A percentile compares a stretch with the other conserved stretches of the same genome.
phyloP scores from a whole-genome alignment of 441 rosid species.

The Bocquillonia castaneifolia region DNA sequence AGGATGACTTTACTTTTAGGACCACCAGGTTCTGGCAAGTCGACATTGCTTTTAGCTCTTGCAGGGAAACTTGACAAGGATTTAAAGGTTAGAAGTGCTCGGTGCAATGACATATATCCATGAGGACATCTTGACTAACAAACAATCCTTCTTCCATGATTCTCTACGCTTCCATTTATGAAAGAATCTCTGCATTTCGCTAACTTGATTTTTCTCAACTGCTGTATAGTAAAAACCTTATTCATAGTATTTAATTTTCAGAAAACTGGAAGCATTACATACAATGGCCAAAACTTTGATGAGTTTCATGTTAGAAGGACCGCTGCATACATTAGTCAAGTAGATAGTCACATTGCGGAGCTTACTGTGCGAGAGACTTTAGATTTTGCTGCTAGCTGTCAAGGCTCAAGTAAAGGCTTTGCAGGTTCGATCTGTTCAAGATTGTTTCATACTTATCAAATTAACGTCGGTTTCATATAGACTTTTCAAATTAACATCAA shows the following conservation, averaged over 20 bases:
- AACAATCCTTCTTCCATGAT: constrained; percentile 1
- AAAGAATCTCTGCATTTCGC: neutral
- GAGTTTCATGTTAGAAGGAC: constrained; percentile 77
- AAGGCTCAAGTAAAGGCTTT: constrained; percentile 79
- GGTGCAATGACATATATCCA: constrained; percentile 22
- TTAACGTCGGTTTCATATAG: too few species aligned
- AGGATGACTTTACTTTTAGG: constrained; percentile 94
- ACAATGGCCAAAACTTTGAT: constrained; percentile 63
- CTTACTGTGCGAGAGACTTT: constrained; percentile 90
- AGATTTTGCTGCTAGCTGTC: constrained; percentile 93
- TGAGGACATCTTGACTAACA: constrained; percentile 24
- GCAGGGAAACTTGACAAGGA: constrained; percentile 67
- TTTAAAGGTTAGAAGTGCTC: constrained; percentile 44
- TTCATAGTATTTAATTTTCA: constrained; percentile 21
- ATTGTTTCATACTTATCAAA: too few species aligned
- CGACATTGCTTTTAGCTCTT: constrained; percentile 75
- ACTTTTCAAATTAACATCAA: too few species aligned
- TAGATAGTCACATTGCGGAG: constrained; percentile 88
- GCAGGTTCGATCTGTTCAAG: constrained; percentile 63
- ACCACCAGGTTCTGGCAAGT: constrained; percentile 94
- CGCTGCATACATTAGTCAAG: constrained; percentile 88
- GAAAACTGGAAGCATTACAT: constrained; percentile 64
- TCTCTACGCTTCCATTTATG: too few species aligned
- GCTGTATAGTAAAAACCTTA: neutral
- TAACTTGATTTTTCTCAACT: neutral